Base-by-base conservation (phyloP, 2,329 filamentous ascomycete species). In the Lachnellula occidentalis region DNA sequence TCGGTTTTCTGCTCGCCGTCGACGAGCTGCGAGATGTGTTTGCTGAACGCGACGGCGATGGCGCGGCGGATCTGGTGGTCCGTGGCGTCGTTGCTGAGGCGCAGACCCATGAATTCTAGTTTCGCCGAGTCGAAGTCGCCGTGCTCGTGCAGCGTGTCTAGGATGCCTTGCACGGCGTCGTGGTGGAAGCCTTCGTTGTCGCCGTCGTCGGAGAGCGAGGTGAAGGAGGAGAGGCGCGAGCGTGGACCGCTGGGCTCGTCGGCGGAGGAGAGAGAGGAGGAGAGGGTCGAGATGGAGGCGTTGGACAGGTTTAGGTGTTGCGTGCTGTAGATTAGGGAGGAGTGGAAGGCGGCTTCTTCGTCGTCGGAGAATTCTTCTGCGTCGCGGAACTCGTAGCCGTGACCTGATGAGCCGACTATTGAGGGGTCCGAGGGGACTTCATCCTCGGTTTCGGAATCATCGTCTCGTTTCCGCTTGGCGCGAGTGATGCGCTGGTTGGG, bases 91-190 rank as follows among this genome's bases (percentile, higher is more conserved):
- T 88, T 90, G 52, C 86, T 87, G 70, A 99, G 89, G 11, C 92
- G 87, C n/a, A 97, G 78, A 46, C 90, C 89, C 76, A 92, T 95
- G 59, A 99, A 88, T 70, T 99, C 94, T 34, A 97, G 81, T 69
- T 92, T 90, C 48, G 83, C 81, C 2, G 78, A 78, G 66, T 96
- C 92, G 60, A 95, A 94, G 68, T 95, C 89, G 11, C 84, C 82
- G 14, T 82, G 81, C 21, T 85, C 87, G 50, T 87, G 86, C 42
- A 97, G 78, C 22, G 90, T 88, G 66, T 96, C 92, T 58, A 92
- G 80, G n/a, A 97, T 81, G 57, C 90, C 92, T 60, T 85, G 79
- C 3, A 92, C 88, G 24, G 92, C 92, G 66, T 96, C 92, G 58
- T 86, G 79, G 69, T 96, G 89, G 78, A 97, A 97, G 55, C 84